phyloP scores from a whole-genome alignment of 495 filamentous ascomycete species.

The Achaetomiella virescens region DNA sequence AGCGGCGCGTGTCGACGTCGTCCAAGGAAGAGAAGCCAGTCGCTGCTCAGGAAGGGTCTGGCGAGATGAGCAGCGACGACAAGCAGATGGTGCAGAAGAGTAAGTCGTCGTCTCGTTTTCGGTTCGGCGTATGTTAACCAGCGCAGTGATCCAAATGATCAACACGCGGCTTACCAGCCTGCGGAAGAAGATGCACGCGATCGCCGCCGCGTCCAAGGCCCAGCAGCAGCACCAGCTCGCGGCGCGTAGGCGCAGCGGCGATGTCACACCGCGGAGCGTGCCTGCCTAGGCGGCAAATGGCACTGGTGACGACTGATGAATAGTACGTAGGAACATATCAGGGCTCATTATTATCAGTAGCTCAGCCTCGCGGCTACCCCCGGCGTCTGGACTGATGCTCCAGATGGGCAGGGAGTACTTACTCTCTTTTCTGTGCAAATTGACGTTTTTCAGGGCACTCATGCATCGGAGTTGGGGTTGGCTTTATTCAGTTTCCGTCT shows the following conservation, averaged over 20 bases:
- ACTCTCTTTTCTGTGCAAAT: not conserved
- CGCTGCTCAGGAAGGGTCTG: conserved; percentile 38
- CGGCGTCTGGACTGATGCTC: not conserved
- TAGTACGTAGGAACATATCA: conserved; percentile 16
- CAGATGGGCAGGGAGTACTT: not conserved
- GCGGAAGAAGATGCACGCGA: conserved; percentile 41
- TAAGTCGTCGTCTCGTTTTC: not conserved
- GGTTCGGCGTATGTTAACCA: conserved; percentile 10
- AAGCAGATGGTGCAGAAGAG: conserved; percentile 31
- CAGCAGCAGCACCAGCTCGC: conserved; percentile 25
- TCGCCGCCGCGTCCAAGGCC: conserved; percentile 37
- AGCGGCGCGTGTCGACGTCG: conserved; percentile 32
- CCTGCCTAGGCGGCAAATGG: conserved; percentile 26
- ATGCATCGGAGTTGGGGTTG: conserved; percentile 15
- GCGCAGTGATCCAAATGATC: conserved; percentile 43
- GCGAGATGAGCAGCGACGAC: conserved; percentile 65
- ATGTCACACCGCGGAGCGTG: conserved; percentile 39
- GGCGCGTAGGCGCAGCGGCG: conserved; percentile 40
- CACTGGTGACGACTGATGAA: conserved; percentile 16
- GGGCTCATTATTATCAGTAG: not conserved
- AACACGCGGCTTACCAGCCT: conserved; percentile 33
- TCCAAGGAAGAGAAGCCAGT: conserved; percentile 39
- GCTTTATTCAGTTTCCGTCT: not conserved
- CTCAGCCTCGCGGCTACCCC: conserved; percentile 10
- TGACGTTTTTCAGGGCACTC: conserved; percentile 1